Evolutionary conservation across 805 yeast genomes (phyloP).

Genomic region (Komagataella mondaviorum): DNA sequence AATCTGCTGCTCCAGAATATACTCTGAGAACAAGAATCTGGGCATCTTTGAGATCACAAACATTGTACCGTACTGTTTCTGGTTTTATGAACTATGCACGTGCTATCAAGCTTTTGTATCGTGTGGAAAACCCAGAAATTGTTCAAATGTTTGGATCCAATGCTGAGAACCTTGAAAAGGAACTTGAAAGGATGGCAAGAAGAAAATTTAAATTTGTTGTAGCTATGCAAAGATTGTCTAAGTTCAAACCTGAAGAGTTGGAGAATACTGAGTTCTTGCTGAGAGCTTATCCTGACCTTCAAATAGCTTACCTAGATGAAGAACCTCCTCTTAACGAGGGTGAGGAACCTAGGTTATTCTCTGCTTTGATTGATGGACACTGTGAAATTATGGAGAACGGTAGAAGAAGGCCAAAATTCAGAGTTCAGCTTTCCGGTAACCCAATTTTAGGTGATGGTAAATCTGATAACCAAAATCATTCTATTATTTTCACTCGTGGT

Average conservation of each 20-base stretch:
- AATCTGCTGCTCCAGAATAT: slow-evolving; percentile 94
- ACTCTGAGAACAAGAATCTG: slow-evolving; percentile 93
- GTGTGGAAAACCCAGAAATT: slow-evolving; percentile 90
- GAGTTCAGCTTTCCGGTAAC: slow-evolving; percentile 70
- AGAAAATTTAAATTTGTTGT: slow-evolving; percentile 73
- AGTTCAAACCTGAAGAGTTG: slow-evolving; percentile 60
- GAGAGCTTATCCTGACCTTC: slow-evolving; percentile 75
- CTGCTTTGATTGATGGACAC: slow-evolving; percentile 72
- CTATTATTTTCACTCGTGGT: slow-evolving; percentile 70
- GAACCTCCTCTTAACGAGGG: slow-evolving; percentile 67
- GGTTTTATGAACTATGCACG: slow-evolving; percentile 98
- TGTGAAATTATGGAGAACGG: slow-evolving; percentile 63
- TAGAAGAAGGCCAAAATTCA: slow-evolving; percentile 63
- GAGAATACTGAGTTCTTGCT: slow-evolving; percentile 73
- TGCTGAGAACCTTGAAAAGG: slow-evolving; percentile 92
- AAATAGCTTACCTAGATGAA: slow-evolving; percentile 90
- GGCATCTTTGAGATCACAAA: slow-evolving; percentile 97
- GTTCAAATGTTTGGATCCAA: slow-evolving; percentile 98
- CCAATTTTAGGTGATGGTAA: slow-evolving; percentile 85
- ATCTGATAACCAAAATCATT: slow-evolving; percentile 78
- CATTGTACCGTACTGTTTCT: slow-evolving; percentile 90
- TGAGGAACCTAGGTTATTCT: slow-evolving; percentile 59
- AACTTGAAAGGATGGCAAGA: slow-evolving; percentile 80
- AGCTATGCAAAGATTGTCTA: slow-evolving; percentile 74
- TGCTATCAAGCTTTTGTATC: slow-evolving; percentile 84